phyloP scores from a whole-genome alignment of 2,329 filamentous ascomycete genomes.

The Xylariomycetidae sp. region DNA sequence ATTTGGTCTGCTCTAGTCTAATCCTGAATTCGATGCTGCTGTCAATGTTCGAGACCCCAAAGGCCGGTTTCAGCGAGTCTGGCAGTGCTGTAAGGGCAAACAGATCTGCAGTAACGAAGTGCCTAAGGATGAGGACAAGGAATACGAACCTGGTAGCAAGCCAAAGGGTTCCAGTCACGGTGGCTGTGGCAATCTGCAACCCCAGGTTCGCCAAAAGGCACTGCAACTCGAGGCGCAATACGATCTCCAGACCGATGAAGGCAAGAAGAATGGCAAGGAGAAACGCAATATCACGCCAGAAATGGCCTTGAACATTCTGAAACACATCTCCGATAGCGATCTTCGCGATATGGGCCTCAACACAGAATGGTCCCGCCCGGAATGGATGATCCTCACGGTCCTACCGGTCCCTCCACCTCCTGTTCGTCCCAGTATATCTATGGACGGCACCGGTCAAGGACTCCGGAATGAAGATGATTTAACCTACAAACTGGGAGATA shows the following conservation, averaged over 20 bases:
- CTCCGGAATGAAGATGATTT: slow-evolving; percentile 97
- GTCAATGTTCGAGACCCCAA: slow-evolving; percentile 87
- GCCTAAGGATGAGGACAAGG: slow-evolving; percentile 64
- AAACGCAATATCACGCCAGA: slow-evolving; percentile 80
- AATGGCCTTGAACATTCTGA: slow-evolving; percentile 80
- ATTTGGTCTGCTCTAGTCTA: slow-evolving; percentile 61
- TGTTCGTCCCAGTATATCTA: slow-evolving; percentile 93
- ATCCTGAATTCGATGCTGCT: slow-evolving; percentile 77
- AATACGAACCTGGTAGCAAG: slow-evolving; percentile 58
- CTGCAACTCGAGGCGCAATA: slow-evolving; percentile 74
- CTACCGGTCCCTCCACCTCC: slow-evolving; percentile 93
- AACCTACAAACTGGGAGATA: slow-evolving; percentile 98
- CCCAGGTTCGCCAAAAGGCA: slow-evolving; percentile 80
- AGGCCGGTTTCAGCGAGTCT: slow-evolving; percentile 86
- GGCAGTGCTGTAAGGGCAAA: slow-evolving; percentile 88
- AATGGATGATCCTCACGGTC: slow-evolving; percentile 97
- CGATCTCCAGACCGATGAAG: slow-evolving; percentile 76
- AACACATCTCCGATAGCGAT: slow-evolving; percentile 76
- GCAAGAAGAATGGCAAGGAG: slow-evolving; percentile 66
- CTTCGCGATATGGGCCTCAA: slow-evolving; percentile 86
- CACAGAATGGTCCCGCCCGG: slow-evolving; percentile 88
- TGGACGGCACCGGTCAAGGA: slow-evolving; percentile 89
- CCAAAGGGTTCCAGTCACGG: slow-evolving; percentile 63
- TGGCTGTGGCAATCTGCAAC: slow-evolving; percentile 89
- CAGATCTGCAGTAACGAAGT: slow-evolving; percentile 76